Conservation (phyloP, 805 yeast genomes). For the Schwanniomyces polymorphus region DNA sequence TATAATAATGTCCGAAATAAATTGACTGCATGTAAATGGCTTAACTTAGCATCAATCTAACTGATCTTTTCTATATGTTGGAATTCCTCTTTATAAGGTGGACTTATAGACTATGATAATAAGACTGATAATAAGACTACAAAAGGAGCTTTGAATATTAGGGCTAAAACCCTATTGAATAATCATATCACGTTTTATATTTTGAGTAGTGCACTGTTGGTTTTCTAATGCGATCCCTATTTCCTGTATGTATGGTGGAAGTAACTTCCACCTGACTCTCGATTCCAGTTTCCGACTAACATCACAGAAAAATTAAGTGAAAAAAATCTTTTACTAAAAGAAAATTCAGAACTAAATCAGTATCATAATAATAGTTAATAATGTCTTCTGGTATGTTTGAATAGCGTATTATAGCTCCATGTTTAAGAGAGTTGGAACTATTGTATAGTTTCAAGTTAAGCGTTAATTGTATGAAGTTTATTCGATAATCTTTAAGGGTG, state of each 20-base stretch:
- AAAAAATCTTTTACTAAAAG: slow-evolving; percentile 1
- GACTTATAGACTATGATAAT: too few species aligned
- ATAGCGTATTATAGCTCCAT: neutral
- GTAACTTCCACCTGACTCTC: neutral
- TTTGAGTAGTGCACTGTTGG: neutral
- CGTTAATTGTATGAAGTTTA: neutral
- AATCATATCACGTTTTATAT: neutral
- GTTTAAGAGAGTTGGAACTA: neutral
- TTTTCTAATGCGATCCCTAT: neutral
- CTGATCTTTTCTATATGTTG: neutral
- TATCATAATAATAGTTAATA: slow-evolving; percentile 15
- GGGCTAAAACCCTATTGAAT: neutral
- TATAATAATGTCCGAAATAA: neutral
- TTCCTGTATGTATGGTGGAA: neutral
- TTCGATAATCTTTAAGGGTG: neutral
- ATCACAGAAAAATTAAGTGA: slow-evolving; percentile 1
- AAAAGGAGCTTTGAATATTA: neutral
- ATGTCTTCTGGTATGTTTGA: slow-evolving; percentile 37
- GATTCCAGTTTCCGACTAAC: neutral
- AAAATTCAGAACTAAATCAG: slow-evolving; percentile 4
- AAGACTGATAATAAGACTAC: too few species aligned
- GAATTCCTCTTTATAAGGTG: neutral
- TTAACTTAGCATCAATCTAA: neutral
- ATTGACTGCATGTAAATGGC: neutral
- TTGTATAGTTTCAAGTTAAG: neutral